Conservation (phyloP, 2,329 filamentous ascomycete species). For the Calycina herbarum region DNA sequence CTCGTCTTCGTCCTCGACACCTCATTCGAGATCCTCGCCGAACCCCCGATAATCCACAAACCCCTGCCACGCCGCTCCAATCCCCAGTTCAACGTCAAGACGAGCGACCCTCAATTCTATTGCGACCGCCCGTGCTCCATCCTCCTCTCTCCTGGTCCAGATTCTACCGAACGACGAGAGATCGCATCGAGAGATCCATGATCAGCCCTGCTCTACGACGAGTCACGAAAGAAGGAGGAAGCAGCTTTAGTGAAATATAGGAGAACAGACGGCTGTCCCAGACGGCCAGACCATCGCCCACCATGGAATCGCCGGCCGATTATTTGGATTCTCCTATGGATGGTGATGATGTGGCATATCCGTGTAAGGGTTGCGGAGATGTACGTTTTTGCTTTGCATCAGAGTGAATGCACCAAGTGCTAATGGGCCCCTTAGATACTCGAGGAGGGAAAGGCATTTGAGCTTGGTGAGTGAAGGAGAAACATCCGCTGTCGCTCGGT, state of each 20-base stretch:
- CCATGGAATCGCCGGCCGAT: constrained; percentile 55
- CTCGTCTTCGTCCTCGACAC: background rate
- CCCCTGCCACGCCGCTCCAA: background rate
- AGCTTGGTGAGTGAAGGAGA: constrained; percentile 69
- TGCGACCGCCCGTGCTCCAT: constrained; percentile 20
- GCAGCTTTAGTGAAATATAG: constrained; percentile 21
- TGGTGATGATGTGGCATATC: constrained; percentile 75
- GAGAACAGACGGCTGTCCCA: constrained; percentile 21
- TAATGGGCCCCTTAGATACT: constrained; percentile 65
- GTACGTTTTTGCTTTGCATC: constrained; percentile 48
- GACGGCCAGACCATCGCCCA: constrained; percentile 23
- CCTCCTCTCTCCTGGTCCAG: background rate
- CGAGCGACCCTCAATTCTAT: constrained; percentile 18
- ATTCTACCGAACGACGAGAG: constrained; percentile 23
- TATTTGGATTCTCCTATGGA: constrained; percentile 59
- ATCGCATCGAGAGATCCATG: constrained; percentile 33
- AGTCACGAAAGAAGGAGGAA: constrained; percentile 29
- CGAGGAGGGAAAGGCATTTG: constrained; percentile 97
- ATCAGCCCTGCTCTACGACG: constrained; percentile 24
- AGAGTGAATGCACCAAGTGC: constrained; percentile 10
- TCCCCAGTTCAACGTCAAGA: background rate
- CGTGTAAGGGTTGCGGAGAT: constrained; percentile 92
- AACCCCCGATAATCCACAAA: constrained; percentile 1
- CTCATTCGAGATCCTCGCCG: constrained; percentile 3
- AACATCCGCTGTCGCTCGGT: background rate